phyloP scores from a whole-genome alignment of 306 rosid species.

The Urtica urens region DNA sequence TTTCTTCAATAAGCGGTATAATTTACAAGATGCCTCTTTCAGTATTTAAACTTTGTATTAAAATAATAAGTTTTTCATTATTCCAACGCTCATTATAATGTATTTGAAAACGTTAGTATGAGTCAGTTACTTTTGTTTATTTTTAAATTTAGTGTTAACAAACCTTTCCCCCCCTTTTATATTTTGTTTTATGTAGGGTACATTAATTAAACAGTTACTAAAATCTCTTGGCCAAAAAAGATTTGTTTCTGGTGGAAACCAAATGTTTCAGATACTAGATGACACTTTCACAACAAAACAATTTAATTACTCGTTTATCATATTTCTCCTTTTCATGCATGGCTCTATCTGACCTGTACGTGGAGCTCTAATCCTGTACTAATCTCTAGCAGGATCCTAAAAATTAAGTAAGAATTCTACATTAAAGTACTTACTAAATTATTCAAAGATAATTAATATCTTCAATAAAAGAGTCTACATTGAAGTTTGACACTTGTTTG shows the following conservation, averaged over 20 bases:
- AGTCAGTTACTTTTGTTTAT: not conserved
- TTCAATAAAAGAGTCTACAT: no score
- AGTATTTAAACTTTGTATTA: no score
- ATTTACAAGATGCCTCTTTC: no score
- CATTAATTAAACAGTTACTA: slow-evolving; percentile 8
- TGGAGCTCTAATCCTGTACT: not conserved
- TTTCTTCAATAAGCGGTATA: no score
- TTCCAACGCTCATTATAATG: not conserved
- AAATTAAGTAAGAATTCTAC: no score
- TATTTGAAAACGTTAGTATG: not conserved
- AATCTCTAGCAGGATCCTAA: not conserved
- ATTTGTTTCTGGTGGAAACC: not conserved
- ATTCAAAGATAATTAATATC: no score
- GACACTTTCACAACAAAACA: not conserved
- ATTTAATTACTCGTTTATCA: not conserved
- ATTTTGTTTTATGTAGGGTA: not conserved
- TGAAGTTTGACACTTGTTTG: no score
- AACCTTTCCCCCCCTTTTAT: not conserved
- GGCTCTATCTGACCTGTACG: not conserved
- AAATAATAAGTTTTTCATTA: no score
- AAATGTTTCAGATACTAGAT: not conserved
- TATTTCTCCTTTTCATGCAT: not conserved
- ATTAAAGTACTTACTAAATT: no score
- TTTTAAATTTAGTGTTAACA: not conserved
- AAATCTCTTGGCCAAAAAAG: not conserved